A percentile compares a stretch with the other conserved stretches of the same genome.
Evolutionary conservation across 2,329 filamentous ascomycete species (phyloP).

Genomic region (Decorospora gaudefroyi): DNA sequence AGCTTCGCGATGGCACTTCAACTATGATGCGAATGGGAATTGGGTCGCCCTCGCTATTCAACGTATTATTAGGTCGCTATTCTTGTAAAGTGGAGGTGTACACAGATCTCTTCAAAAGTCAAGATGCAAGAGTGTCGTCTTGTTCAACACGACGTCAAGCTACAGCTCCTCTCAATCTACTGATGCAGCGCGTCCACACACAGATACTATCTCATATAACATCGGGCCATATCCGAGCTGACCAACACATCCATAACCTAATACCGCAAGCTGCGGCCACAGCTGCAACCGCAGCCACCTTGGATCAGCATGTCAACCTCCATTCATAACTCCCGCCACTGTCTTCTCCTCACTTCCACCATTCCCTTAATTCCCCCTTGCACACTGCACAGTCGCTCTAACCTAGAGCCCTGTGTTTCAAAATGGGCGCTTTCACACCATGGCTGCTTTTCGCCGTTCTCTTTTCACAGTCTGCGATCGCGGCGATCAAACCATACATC

Average conservation of each 20-base stretch:
- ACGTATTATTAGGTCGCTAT: no score
- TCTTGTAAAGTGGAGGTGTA: no score
- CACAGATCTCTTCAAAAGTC: no score
- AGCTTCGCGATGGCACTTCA: not conserved
- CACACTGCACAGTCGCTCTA: not conserved
- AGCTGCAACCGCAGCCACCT: not conserved
- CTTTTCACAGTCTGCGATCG: not conserved
- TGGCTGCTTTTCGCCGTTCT: conserved; percentile 1
- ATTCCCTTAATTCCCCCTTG: not conserved
- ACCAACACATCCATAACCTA: not conserved
- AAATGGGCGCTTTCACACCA: conserved; percentile 7
- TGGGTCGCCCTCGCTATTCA: no score
- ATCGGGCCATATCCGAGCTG: not conserved
- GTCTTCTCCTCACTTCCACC: not conserved
- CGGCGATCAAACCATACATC: conserved; percentile 24
- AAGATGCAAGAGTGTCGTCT: no score
- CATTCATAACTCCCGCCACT: not conserved
- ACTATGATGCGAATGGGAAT: not conserved
- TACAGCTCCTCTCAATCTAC: not conserved
- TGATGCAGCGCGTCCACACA: not conserved
- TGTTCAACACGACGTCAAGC: not conserved
- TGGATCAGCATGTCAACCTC: not conserved
- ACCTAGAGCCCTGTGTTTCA: not conserved
- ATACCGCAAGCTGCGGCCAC: no score
- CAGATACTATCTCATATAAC: not conserved